Base-by-base conservation (phyloP, 441 rosid species). In the Isatis lusitanica region DNA sequence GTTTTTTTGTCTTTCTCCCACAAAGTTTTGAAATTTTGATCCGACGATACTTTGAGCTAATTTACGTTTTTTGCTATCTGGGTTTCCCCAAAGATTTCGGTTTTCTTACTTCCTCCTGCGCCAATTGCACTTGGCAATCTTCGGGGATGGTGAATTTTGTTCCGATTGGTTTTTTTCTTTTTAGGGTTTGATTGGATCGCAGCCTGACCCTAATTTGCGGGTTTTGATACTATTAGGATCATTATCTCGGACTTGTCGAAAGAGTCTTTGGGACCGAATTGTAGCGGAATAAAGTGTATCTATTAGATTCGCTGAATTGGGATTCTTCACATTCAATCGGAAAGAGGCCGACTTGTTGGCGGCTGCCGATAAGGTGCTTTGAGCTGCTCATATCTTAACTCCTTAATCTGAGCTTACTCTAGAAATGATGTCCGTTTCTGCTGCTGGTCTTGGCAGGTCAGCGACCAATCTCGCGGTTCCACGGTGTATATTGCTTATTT, bases 101-200 rank as follows among this genome's bases (percentile, higher is more conserved):
- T 9, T 35, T 48, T 72, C 36, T 43, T n/a, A 70, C 57, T 65
- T 64, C 16, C n/a, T 40, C 40, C 62, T 72, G 52, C 78, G 43
- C 35, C 63, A 63, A 71, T 71, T 43, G 68, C 56, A 79, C 77
- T 79, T 42, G 3, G 38, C 56, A 4, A 21, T 55, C 43, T 50
- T 40, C 13, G 16, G 55, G 57, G 74, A 57, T 71, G 79, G 55
- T 68, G 74, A 50, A 31, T 68, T 71, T 77, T 44, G 73, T 80
- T 70, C 66, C 46, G 63, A 78, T 78, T 51, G 47, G 15, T 56
- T 78, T 35, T 74, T 73, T 59, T 70, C 48, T 78, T 42, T 43
- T 70, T 81, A 83, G 89, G 90, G 87, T 85, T 85, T 82, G 82
- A 79, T 78, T 78, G 63, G 86, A 83, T 88, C 88, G 62, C 63